phyloP scores from a whole-genome alignment of 306 rosid genomes.

The Prosopis cineraria region DNA sequence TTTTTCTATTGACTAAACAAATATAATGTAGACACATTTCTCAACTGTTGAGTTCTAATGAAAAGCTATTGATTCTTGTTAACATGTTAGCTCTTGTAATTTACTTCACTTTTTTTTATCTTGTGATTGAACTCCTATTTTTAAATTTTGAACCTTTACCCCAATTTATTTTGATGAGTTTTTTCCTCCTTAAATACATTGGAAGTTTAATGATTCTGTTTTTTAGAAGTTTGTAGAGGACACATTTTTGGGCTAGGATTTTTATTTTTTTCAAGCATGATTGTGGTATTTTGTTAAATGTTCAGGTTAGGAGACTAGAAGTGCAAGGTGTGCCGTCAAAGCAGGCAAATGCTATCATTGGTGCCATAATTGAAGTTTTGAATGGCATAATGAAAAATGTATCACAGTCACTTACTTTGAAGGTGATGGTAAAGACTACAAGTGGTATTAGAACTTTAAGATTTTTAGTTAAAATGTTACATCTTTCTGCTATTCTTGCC shows the following conservation, averaged over 20 bases:
- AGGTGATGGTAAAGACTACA: too few species aligned
- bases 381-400: constrained; percentile 69
- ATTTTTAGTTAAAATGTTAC: too few species aligned
- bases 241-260: neutral
- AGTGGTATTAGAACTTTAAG: too few species aligned
- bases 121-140: neutral
- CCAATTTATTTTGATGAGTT: too few species aligned
- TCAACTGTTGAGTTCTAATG: constrained; percentile 57
- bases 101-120: neutral
- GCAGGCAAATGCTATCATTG: constrained; percentile 73
- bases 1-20: constrained; percentile 15
- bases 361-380: constrained; percentile 68
- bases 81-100: constrained; percentile 74
- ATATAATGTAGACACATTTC: constrained; percentile 29
- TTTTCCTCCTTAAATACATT: too few species aligned
- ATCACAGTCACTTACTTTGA: constrained; percentile 62
- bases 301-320: constrained; percentile 69
- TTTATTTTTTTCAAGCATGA: neutral
- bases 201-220: neutral
- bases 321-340: constrained; percentile 68
- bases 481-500: too few species aligned
- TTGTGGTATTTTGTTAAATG: neutral
- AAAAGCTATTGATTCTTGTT: constrained; percentile 63
- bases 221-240: neutral
- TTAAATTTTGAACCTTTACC: neutral